Conservation (phyloP, 2,329 filamentous ascomycete genomes). For the Diaporthe ampelina region DNA sequence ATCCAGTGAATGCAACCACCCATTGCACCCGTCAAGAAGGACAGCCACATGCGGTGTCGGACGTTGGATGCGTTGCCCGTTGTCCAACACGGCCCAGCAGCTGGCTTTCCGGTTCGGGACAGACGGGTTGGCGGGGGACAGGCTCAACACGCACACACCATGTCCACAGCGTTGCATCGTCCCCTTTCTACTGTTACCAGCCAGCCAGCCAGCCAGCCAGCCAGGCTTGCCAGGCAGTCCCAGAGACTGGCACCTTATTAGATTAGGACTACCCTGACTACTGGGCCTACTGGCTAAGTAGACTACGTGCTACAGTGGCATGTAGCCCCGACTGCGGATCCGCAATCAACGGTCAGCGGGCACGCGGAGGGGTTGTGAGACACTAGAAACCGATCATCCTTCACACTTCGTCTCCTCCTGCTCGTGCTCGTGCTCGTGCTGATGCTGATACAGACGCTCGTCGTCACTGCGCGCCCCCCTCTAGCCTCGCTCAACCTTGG, state of each 20-base stretch:
- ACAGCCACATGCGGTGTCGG: constrained; percentile 16
- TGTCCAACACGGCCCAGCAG: background rate
- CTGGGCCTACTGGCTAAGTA: background rate
- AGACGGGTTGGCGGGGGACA: background rate
- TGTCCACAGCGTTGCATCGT: constrained; percentile 20
- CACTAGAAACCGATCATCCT: constrained; percentile 1
- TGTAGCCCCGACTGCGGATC: constrained; percentile 24
- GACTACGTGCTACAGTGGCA: constrained; percentile 2
- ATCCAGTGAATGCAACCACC: background rate
- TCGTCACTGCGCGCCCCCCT: constrained; percentile 4
- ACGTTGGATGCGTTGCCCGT: constrained; percentile 7
- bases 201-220: background rate
- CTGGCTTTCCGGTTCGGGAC: constrained; percentile 27
- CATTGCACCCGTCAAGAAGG: no score
- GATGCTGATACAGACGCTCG: background rate
- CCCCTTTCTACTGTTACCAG: background rate
- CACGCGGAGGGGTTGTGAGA: constrained; percentile 11
- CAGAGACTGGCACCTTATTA: background rate
- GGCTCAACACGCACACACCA: background rate
- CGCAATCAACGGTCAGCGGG: constrained; percentile 31
- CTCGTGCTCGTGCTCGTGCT: background rate
- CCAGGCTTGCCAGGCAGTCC: no score
- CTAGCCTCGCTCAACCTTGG: constrained; percentile 15
- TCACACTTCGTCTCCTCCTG: background rate
- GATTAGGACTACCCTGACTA: background rate